Base-by-base conservation (phyloP, 208 protist genomes). In the Trypanosoma grayi region DNA sequence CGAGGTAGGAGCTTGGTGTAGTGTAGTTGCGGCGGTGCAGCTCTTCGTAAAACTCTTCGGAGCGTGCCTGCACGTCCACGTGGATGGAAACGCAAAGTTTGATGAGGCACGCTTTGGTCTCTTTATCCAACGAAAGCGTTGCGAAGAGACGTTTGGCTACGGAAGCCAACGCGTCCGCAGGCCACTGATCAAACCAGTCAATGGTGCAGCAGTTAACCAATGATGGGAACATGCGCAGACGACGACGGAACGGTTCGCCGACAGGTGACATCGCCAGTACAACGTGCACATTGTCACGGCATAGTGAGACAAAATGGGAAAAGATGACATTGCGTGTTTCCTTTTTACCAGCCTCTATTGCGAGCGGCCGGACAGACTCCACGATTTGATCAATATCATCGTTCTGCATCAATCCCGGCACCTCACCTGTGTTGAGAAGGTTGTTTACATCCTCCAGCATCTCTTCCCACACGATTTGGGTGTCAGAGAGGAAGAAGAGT, bases 381-480 rank as follows among this genome's bases (percentile, higher is more conserved):
- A 98, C 79, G 58, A 99, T 96, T 68, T 85, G 75, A 46, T 97
- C 94, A 45, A 97, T 74, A 51, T 99, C 97, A 44, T 99, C 97
- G 18, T 73, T 55, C 58, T 88, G 85, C 81, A 99, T 98, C n/a
- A 99, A 64, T 58, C 98, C 97, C 16, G 98, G 97, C 48, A 99
- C 90, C 78, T 99, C 97, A 58, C 98, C 97, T 8, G 91, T 95
- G 81, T 98, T 99, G 11, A 99, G 83, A 33, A 99, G 85, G 77
- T 97, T 98, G 78, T 99, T 99, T 55, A 99, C 87, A 80, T 99
- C 97, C 78, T 99, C 97, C 18, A 99, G 84, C 81, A 99, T 98
- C 58, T 91, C 69, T 73, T 98, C 96, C 37, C 91, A 70, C 18
- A 98, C 83, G 54, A 99, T 92, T 75, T 99, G 94, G 4, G 87